Percentiles rank a stretch among this genome's conserved stretches.
Evolutionary conservation across 768 basidiomycete genomes (phyloP).

Genomic region (Suillus americanus): DNA sequence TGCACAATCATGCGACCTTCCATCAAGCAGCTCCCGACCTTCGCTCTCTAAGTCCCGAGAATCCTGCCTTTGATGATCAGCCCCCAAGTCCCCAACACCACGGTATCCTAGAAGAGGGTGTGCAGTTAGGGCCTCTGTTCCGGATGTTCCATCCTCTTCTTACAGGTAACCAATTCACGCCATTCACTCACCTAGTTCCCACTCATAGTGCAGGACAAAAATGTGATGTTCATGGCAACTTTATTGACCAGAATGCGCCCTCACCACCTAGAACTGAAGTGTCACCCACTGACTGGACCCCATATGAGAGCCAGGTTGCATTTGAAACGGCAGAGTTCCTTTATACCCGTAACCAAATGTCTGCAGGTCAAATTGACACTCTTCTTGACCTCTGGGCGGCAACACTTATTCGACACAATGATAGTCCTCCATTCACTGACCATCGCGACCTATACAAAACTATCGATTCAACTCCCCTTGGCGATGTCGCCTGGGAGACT

Average conservation of each 20-base stretch:
- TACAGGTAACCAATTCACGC: not conserved
- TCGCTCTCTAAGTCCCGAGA: not conserved
- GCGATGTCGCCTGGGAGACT: conserved; percentile 30
- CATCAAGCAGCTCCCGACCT: not conserved
- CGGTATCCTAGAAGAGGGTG: no score
- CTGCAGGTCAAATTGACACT: conserved; percentile 16
- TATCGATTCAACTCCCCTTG: conserved; percentile 26
- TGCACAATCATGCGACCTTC: not conserved
- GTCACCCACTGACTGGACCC: conserved; percentile 11
- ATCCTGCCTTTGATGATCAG: no score
- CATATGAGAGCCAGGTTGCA: conserved; percentile 11
- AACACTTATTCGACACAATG: conserved; percentile 11
- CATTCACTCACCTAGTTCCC: not conserved
- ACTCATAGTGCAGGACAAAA: conserved; percentile 8
- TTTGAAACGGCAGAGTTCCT: conserved; percentile 24
- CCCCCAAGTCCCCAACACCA: no score
- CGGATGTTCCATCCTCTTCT: conserved; percentile 2
- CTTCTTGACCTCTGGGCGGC: conserved; percentile 21
- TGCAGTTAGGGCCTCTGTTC: no score
- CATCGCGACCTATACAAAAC: conserved; percentile 21
- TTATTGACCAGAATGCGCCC: not conserved
- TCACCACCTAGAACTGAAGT: conserved; percentile 3
- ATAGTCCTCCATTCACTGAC: conserved; percentile 22
- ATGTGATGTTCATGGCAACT: conserved; percentile 8
- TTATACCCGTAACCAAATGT: conserved; percentile 20